Conservation (phyloP, 352 stramenopile genomes). For the Phytophthora macrochlamydospora region DNA sequence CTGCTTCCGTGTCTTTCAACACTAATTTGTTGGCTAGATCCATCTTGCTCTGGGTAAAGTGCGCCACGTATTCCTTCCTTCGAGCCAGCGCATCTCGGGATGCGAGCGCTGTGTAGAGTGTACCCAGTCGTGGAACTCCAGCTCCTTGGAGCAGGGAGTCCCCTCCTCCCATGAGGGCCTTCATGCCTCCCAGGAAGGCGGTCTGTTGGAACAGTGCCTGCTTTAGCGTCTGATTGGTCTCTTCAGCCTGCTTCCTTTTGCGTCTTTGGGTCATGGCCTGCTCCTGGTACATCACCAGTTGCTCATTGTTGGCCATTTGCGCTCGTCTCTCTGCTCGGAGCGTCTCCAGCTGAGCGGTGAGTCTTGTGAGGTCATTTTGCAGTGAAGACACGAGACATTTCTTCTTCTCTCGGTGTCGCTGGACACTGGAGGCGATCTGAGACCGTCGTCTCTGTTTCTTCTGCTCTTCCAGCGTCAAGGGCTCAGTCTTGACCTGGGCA, state of each 20-base stretch:
- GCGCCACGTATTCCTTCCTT: slow-evolving; percentile 51
- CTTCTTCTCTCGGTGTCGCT: slow-evolving; percentile 75
- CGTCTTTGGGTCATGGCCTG: slow-evolving; percentile 62
- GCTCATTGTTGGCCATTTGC: slow-evolving; percentile 47
- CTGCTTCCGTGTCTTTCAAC: slow-evolving; percentile 51
- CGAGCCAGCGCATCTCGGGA: slow-evolving; percentile 31
- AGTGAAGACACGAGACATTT: slow-evolving; percentile 53
- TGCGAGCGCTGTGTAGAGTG: slow-evolving; percentile 70
- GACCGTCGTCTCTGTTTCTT: slow-evolving; percentile 62
- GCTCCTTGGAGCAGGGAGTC: slow-evolving; percentile 45
- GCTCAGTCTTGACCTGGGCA: slow-evolving; percentile 15
- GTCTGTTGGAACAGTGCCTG: slow-evolving; percentile 76
- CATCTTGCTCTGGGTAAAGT: slow-evolving; percentile 65
- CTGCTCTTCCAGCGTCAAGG: slow-evolving; percentile 50
- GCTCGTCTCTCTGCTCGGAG: slow-evolving; percentile 50
- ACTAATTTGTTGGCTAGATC: slow-evolving; percentile 60
- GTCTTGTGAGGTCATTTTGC: slow-evolving; percentile 45
- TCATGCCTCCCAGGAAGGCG: slow-evolving; percentile 59
- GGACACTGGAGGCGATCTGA: slow-evolving; percentile 71
- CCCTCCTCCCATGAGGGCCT: slow-evolving; percentile 40
- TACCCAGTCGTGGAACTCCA: slow-evolving; percentile 80
- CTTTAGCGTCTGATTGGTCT: slow-evolving; percentile 62
- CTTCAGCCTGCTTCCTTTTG: slow-evolving; percentile 63
- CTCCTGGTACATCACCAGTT: slow-evolving; percentile 62
- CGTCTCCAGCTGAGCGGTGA: slow-evolving; percentile 46